Base-by-base conservation (phyloP, 2,329 filamentous ascomycete genomes). In the Ophiostoma populinum region DNA sequence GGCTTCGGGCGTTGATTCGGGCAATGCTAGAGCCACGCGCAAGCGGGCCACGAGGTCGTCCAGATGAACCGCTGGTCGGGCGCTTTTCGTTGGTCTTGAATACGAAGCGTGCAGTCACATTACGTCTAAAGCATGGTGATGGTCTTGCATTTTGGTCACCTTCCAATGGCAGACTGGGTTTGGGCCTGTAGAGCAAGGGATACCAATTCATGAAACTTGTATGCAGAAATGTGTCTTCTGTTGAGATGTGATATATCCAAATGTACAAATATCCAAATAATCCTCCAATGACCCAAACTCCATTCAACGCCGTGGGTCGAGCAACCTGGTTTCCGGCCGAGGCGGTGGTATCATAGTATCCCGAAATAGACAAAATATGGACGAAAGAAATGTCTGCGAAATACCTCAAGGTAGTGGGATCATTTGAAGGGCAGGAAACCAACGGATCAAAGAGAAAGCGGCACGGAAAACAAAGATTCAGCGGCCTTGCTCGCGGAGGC, bases 11-110 rank as follows among this genome's bases (percentile, higher is more conserved):
- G 17, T 20, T 8, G 21, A 34, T n/a, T 20, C 9, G 8, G 24
- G 18, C 30, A 22, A 21, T n/a, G 32, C 7, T 19, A 32, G 20
- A 22, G 29, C 16, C 7, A 8, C 31, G 6, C 35, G 35, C 15
- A 40, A 37, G 21, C 32, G 35, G n/a, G 18, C 20, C 28, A 40
- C 25, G 19, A 37, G 35, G 29, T 8, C 25, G 20, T 25, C 20
- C 26, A 32, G 22, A 25, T 26, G 24, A 19, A 18, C n/a, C 24
- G 36, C 17, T 31, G 19, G 11, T 8, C 18, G 7, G 6, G 11
- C 11, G 11, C 11, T 6, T 32, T 24, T 32, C 24, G 30, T 20
- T 32, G 19, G 21, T 22, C 9, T n/a, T n/a, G n/a, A n/a, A n/a
- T n/a, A n/a, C n/a, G n/a, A n/a, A n/a, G n/a, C n/a, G n/a, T n/a